Base-by-base conservation (phyloP, 306 rosid genomes). In the Vigna angularis region DNA sequence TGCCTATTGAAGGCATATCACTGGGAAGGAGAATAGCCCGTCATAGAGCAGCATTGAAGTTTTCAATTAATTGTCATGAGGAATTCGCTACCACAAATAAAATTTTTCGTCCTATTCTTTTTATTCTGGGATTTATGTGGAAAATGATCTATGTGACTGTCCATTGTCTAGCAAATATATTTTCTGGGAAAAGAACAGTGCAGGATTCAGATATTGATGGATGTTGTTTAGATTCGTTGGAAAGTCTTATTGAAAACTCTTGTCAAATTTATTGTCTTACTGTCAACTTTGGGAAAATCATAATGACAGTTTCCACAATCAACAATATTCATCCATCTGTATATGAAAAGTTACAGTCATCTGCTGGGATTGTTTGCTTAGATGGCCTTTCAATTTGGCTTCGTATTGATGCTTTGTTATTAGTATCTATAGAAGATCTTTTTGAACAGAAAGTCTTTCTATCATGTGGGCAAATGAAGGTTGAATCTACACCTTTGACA, bases 1-100 rank as follows among this genome's bases (percentile, higher is more conserved):
- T 95, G 73, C 88, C 98, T 11, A 86, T 74, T 32, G 97, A 86
- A 84, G 88, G 90, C 66, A 87, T 95, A 82, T 90, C 95, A 74
- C 90, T 83, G 84, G 98, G 89, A 28, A 86, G 98, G 77, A 82
- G 87, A 83, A 87, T 91, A 70, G 95, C 97, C 30, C 97, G 97
- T 72, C 83, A 72, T 72, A 89, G 91, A 86, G 98, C 96, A 72
- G 84, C 85, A 75, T 48, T 66, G 75, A 82, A 87, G 85, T 83
- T 62, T 77, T 78, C 79, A 62, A 72, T 76, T 70, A 84, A 69
- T 68, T 70, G 79, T 57, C 59, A 70, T n/a, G 70, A 81, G 62
- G 79, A 81, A 74, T 58, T 67, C 10, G 22, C 40, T 64, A 67
- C 47, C 53, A 22, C 63, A 32, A 57, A 69, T 51, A 83, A 81